Evolutionary conservation across 306 rosid genomes (phyloP).

Genomic region (Casuarina equisetifolia): DNA sequence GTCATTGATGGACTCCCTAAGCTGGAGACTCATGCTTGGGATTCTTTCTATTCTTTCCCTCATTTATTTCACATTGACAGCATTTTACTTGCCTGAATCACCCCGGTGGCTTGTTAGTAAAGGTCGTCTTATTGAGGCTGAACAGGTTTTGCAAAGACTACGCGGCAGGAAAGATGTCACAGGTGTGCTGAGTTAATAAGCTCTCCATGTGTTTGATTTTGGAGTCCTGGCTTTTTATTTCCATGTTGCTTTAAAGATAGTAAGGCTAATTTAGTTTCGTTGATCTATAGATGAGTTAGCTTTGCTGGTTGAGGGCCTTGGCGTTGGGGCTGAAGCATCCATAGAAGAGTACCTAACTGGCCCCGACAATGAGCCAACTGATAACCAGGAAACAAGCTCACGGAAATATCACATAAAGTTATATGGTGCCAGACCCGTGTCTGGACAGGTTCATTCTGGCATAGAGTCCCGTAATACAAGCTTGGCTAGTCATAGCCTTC

Average conservation of each 20-base stretch:
- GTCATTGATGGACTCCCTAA: conserved; percentile 64
- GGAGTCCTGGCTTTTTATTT: no score
- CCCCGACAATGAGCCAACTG: conserved; percentile 56
- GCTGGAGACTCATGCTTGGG: conserved; percentile 95
- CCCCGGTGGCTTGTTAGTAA: conserved; percentile 97
- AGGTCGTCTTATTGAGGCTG: conserved; percentile 92
- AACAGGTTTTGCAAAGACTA: conserved; percentile 70
- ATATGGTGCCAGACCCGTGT: conserved; percentile 83
- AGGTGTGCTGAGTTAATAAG: conserved; percentile 36
- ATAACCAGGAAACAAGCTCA: conserved; percentile 57
- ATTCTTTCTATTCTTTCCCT: conserved; percentile 81
- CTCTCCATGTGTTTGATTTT: no score
- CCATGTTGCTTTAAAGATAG: no score
- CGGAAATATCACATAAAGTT: conserved; percentile 61
- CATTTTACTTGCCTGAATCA: conserved; percentile 88
- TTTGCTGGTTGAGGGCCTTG: conserved; percentile 94
- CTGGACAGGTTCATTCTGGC: conserved; percentile 59
- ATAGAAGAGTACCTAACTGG: conserved; percentile 81
- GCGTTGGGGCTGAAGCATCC: conserved; percentile 73
- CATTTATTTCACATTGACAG: conserved; percentile 53
- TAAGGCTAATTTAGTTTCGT: not conserved
- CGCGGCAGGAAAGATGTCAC: conserved; percentile 84
- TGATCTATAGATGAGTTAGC: conserved; percentile 74
- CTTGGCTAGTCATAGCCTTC: conserved; percentile 53
- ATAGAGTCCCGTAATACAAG: conserved; percentile 73